Conservation (phyloP, 768 basidiomycete genomes). For the Cytidiella melzeri region DNA sequence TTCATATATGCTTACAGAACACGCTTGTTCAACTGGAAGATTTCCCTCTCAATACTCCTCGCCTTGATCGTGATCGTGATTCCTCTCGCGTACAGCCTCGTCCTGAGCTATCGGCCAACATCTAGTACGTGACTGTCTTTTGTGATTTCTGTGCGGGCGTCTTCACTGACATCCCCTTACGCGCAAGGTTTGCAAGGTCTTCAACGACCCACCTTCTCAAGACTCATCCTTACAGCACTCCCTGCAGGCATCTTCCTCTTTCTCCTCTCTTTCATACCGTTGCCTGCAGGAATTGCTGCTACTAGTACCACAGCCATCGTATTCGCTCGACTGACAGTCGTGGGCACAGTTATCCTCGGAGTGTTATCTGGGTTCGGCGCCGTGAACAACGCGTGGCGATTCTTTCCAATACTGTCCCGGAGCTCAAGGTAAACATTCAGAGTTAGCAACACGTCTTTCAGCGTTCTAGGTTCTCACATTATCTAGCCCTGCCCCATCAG, state of each 20-base stretch:
- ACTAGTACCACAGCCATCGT: conserved; percentile 39
- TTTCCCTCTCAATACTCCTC: conserved; percentile 59
- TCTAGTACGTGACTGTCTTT: conserved; percentile 11
- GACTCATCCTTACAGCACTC: conserved; percentile 38
- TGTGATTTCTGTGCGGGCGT: neutral
- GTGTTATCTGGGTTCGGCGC: conserved; percentile 77
- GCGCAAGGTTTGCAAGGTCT: conserved; percentile 19
- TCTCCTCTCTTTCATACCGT: conserved; percentile 58
- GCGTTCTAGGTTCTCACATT: neutral
- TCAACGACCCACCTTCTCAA: conserved; percentile 26
- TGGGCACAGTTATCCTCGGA: conserved; percentile 78
- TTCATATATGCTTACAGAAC: conserved; percentile 41
- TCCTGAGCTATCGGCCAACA: conserved; percentile 35
- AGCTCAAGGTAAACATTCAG: conserved; percentile 17
- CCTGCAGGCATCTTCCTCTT: conserved; percentile 42
- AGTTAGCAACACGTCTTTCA: neutral
- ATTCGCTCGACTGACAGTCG: conserved; percentile 58
- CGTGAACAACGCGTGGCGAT: conserved; percentile 59
- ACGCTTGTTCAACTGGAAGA: conserved; percentile 61
- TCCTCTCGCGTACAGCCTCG: conserved; percentile 56
- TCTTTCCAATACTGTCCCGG: conserved; percentile 38
- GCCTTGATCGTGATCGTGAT: conserved; percentile 56
- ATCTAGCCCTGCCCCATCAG: conserved; percentile 31
- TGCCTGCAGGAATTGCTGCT: conserved; percentile 43
- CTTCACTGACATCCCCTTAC: neutral